phyloP scores from a whole-genome alignment of 2,329 filamentous ascomycete species.

The Sclerotinia spermophila region DNA sequence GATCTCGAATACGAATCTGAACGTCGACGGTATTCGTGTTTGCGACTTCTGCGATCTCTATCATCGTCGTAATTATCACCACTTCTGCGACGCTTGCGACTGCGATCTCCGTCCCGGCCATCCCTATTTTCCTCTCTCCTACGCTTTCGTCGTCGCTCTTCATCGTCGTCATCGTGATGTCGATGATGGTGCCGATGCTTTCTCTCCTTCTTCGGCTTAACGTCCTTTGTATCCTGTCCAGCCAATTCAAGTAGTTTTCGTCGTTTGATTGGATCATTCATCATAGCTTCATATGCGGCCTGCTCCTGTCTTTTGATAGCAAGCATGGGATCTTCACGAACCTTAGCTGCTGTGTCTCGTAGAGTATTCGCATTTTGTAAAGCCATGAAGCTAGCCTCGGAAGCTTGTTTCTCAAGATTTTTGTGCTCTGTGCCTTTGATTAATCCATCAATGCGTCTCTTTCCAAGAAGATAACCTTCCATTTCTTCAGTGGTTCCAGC shows the following conservation, averaged over 20 bases:
- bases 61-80: constrained; percentile 33
- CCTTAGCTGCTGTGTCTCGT: constrained; percentile 79
- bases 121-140: constrained; percentile 37
- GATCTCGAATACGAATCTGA: constrained; percentile 40
- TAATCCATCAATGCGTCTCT: constrained; percentile 84
- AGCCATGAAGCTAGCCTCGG: constrained; percentile 57
- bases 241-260: constrained; percentile 63
- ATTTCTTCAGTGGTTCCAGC: constrained; percentile 80
- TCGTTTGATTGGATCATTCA: constrained; percentile 69
- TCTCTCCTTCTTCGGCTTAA: constrained; percentile 44
- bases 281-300: constrained; percentile 73
- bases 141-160: constrained; percentile 45
- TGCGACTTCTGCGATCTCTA: constrained; percentile 24
- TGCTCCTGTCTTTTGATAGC: constrained; percentile 93
- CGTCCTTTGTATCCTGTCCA: constrained; percentile 47
- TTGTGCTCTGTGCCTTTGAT: constrained; percentile 78
- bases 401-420: constrained; percentile 72
- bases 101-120: constrained; percentile 41
- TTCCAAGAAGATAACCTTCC: constrained; percentile 89
- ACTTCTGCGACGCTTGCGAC: constrained; percentile 44
- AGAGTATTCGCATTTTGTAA: constrained; percentile 67
- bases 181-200: constrained; percentile 42
- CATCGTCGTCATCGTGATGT: constrained; percentile 37
- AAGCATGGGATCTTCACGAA: constrained; percentile 84
- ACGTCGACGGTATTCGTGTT: constrained; percentile 40